Evolutionary conservation across 495 filamentous ascomycete species (phyloP).

Genomic region (Poronia punctata): DNA sequence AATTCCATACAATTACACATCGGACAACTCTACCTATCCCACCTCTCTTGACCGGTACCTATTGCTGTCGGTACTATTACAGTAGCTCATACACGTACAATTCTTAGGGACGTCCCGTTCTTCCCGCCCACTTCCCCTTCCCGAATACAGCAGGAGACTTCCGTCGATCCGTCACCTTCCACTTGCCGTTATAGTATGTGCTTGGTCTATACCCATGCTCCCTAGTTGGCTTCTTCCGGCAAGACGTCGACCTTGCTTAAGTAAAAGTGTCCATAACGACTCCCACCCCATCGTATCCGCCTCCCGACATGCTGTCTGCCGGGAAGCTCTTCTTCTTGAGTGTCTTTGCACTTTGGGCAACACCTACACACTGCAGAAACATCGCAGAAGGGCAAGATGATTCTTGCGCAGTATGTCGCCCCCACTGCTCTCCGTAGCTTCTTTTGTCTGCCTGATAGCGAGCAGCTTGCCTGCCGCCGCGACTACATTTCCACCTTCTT

Average conservation of each 20-base stretch:
- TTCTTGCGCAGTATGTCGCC: constrained; percentile 41
- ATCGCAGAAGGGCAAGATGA: constrained; percentile 30
- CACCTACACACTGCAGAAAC: constrained; percentile 39
- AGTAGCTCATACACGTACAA: not conserved
- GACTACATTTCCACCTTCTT: constrained; percentile 14
- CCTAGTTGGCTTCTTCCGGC: not conserved
- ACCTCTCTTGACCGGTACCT: constrained; percentile 1
- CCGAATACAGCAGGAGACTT: constrained; percentile 9
- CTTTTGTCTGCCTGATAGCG: constrained; percentile 14
- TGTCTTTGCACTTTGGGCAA: constrained; percentile 62
- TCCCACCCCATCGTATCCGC: constrained; percentile 11
- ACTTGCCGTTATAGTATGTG: too few species aligned
- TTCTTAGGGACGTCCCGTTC: not conserved
- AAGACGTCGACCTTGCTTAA: not conserved
- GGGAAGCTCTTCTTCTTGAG: constrained; percentile 68
- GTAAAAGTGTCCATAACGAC: constrained; percentile 7
- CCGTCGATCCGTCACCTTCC: not conserved
- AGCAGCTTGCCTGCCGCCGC: constrained; percentile 12
- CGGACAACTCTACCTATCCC: constrained; percentile 3
- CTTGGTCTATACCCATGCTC: too few species aligned
- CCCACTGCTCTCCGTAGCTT: constrained; percentile 17
- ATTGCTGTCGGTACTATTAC: too few species aligned
- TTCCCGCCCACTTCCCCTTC: not conserved
- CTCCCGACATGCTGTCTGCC: constrained; percentile 20
- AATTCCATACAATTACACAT: constrained; percentile 4